Conservation (phyloP, 176 grass and related monocot species). For the Luzula sylvatica region DNA sequence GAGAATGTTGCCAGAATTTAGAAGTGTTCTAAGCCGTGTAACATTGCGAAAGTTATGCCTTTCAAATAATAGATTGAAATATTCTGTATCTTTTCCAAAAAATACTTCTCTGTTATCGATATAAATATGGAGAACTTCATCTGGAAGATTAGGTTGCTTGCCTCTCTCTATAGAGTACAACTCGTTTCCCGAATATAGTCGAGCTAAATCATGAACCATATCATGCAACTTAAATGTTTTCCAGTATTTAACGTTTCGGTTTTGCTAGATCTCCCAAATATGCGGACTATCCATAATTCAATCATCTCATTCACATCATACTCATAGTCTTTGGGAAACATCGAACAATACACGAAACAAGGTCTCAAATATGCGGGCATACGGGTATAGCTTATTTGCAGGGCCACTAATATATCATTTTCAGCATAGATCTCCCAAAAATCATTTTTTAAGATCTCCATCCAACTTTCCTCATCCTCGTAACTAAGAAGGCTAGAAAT, state of each 20-base stretch:
- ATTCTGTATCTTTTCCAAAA: no score
- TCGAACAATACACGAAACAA: conserved; percentile 15
- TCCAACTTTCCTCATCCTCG: neutral
- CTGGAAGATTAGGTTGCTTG: no score
- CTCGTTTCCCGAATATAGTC: no score
- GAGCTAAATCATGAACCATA: no score
- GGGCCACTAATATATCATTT: conserved; percentile 3
- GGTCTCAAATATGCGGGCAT: conserved; percentile 16
- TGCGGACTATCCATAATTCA: neutral
- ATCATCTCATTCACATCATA: neutral
- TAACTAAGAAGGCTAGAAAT: conserved; percentile 2
- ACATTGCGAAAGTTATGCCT: no score
- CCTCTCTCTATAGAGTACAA: no score
- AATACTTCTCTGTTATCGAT: no score
- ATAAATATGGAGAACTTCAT: no score
- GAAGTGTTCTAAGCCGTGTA: no score
- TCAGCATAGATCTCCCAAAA: neutral
- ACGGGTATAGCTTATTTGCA: conserved; percentile 17
- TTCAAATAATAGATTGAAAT: no score
- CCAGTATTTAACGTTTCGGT: neutral
- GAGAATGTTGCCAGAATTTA: no score
- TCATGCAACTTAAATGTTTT: no score
- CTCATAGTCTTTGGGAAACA: conserved; percentile 12
- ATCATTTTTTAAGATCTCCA: conserved; percentile 7
- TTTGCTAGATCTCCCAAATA: neutral